Percentiles rank a stretch among this genome's conserved stretches.
These are phyloP conservation scores for Plasmopara muralis DNA, from an alignment of 352 stramenopile genomes.

Conservation along the genomic window DNA sequence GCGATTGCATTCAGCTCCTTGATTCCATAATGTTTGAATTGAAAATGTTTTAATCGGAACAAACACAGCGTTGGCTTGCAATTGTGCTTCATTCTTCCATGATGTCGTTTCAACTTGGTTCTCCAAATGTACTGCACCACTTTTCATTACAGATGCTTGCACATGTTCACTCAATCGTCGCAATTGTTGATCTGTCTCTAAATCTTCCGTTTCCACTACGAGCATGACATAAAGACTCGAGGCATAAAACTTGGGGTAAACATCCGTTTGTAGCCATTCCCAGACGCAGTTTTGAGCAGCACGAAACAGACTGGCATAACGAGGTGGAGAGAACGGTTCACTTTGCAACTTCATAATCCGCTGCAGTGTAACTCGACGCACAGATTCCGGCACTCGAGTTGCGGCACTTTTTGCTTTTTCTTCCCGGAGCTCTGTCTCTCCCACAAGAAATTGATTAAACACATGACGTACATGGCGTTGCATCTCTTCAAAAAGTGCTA, in stretches of 20 bases:
- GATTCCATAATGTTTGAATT: conserved; percentile 5
- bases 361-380: conserved; percentile 56
- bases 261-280: conserved; percentile 54
- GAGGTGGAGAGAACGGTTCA: conserved; percentile 63
- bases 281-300: conserved; percentile 62
- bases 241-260: conserved; percentile 57
- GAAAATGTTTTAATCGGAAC: conserved; percentile 13
- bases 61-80: conserved; percentile 23
- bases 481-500: conserved; percentile 70
- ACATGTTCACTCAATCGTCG: conserved; percentile 60
- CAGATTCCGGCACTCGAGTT: conserved; percentile 35
- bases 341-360: conserved; percentile 64
- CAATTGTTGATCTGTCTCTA: conserved; percentile 57
- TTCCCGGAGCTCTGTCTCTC: conserved; percentile 5
- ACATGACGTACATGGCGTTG: conserved; percentile 52
- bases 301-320: conserved; percentile 67
- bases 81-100: conserved; percentile 17
- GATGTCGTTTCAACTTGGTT: conserved; percentile 10
- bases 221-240: conserved; percentile 61
- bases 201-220: conserved; percentile 62
- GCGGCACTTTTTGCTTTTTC: conserved; percentile 16
- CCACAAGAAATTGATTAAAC: conserved; percentile 61
- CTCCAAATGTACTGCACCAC: conserved; percentile 25
- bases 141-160: conserved; percentile 30
- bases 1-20: conserved; percentile 7